Conservation (phyloP, 1,284 basidiomycete genomes). For the Wallemia hederae region DNA sequence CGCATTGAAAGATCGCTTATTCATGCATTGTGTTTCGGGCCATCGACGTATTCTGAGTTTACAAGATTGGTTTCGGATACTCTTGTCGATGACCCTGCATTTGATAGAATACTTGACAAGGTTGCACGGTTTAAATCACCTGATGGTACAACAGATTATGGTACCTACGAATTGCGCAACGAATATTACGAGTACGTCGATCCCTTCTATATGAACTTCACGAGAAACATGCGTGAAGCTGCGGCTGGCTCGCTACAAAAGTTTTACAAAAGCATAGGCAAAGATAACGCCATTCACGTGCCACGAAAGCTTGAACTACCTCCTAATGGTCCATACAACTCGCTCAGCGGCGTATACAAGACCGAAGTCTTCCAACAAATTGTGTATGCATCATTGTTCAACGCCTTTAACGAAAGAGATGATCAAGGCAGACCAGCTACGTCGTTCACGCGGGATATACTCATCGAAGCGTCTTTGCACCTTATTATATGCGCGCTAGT, state of each 20-base stretch:
- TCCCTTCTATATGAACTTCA: conserved; percentile 88
- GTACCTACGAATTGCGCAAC: conserved; percentile 62
- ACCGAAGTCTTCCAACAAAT: conserved; percentile 39
- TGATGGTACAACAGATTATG: conserved; percentile 43
- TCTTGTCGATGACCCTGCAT: conserved; percentile 53
- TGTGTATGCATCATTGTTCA: conserved; percentile 43
- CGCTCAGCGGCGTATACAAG: conserved; percentile 30
- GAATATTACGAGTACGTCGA: conserved; percentile 64
- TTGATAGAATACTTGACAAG: conserved; percentile 47
- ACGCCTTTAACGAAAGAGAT: conserved; percentile 29
- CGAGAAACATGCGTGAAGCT: conserved; percentile 75
- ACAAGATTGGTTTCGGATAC: conserved; percentile 73
- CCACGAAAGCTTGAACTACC: conserved; percentile 36
- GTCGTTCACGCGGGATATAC: conserved; percentile 48
- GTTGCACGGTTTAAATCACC: conserved; percentile 63
- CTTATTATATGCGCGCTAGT: conserved; percentile 52
- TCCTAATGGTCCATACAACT: conserved; percentile 30
- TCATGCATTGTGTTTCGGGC: conserved; percentile 64
- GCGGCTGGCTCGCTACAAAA: conserved; percentile 52
- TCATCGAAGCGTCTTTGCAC: conserved; percentile 65
- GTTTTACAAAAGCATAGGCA: conserved; percentile 31
- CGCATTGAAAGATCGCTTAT: conserved; percentile 61
- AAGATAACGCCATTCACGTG: conserved; percentile 36
- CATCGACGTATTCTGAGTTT: conserved; percentile 70
- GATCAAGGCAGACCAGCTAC: conserved; percentile 24